Evolutionary conservation across 2,329 filamentous ascomycete species (phyloP).

Genomic region (Colletotrichum paranaense): DNA sequence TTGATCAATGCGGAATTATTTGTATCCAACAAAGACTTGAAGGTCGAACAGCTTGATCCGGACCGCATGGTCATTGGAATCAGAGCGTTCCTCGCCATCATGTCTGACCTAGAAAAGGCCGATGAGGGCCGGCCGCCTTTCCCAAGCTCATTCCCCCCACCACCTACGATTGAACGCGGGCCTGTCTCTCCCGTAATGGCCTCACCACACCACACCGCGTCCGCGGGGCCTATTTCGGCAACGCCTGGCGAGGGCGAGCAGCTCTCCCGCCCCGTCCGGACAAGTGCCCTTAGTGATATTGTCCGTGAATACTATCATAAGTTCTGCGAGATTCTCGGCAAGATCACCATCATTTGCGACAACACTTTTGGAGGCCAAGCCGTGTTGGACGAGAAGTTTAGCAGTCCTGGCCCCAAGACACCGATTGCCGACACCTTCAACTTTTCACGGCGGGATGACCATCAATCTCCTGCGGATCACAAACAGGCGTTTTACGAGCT

Average conservation of each 20-base stretch:
- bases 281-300: conserved; percentile 75
- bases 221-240: conserved; percentile 35
- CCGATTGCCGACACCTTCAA: conserved; percentile 95
- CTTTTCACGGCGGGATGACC: conserved; percentile 86
- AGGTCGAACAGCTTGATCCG: conserved; percentile 92
- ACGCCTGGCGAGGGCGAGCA: conserved; percentile 65
- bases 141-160: conserved; percentile 71
- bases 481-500: conserved; percentile 97
- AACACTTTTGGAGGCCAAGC: conserved; percentile 97
- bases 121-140: conserved; percentile 84
- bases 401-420: conserved; percentile 87
- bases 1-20: conserved; percentile 95
- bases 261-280: conserved; percentile 73
- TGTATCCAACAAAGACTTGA: conserved; percentile 78
- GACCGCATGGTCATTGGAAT: conserved; percentile 99
- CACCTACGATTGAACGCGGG: conserved; percentile 53
- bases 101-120: conserved; percentile 90
- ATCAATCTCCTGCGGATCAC: conserved; percentile 78
- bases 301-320: conserved; percentile 87
- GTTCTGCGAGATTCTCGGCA: conserved; percentile 95
- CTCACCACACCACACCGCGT: conserved; percentile 42
- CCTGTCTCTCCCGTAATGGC: conserved; percentile 63
- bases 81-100: conserved; percentile 90
- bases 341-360: conserved; percentile 96
- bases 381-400: conserved; percentile 94